Conservation (phyloP, 2,329 filamentous ascomycete species). For the Pseudogymnoascus sp. region DNA sequence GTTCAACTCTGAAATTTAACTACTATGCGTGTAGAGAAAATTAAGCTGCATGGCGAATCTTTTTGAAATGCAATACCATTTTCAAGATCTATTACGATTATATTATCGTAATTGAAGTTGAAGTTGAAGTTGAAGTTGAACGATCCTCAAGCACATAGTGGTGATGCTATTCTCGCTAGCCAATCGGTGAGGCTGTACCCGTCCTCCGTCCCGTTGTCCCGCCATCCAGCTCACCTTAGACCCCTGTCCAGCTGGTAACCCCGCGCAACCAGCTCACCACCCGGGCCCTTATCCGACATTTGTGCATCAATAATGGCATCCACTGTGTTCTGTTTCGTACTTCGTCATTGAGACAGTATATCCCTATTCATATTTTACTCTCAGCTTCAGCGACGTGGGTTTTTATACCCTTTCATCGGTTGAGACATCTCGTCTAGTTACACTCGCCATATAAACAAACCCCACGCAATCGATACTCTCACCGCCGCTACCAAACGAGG, state of each 20-base stretch:
- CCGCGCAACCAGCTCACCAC: constrained; percentile 8
- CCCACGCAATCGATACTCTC: neutral
- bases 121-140: neutral
- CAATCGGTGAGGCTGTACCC: neutral
- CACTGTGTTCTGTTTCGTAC: constrained; percentile 5
- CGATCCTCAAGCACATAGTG: neutral
- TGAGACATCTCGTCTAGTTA: neutral
- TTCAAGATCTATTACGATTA: neutral
- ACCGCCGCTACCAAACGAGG: constrained; percentile 3
- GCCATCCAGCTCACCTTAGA: constrained; percentile 1
- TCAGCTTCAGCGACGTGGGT: neutral
- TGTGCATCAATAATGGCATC: constrained; percentile 8
- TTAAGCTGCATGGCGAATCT: no score
- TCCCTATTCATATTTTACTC: constrained; percentile 1
- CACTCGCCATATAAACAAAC: neutral
- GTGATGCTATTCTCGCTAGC: neutral
- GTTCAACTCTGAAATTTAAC: no score
- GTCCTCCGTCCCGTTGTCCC: constrained; percentile 7
- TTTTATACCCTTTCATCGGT: neutral
- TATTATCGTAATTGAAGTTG: neutral
- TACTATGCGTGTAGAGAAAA: no score
- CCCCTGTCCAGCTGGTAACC: neutral
- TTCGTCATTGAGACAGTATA: constrained; percentile 4
- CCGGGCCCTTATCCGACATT: constrained; percentile 5
- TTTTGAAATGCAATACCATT: no score